A percentile compares a stretch with the other conserved stretches of the same genome.
phyloP scores from a whole-genome alignment of 2,329 filamentous ascomycete species.

The Xylaria sp. region DNA sequence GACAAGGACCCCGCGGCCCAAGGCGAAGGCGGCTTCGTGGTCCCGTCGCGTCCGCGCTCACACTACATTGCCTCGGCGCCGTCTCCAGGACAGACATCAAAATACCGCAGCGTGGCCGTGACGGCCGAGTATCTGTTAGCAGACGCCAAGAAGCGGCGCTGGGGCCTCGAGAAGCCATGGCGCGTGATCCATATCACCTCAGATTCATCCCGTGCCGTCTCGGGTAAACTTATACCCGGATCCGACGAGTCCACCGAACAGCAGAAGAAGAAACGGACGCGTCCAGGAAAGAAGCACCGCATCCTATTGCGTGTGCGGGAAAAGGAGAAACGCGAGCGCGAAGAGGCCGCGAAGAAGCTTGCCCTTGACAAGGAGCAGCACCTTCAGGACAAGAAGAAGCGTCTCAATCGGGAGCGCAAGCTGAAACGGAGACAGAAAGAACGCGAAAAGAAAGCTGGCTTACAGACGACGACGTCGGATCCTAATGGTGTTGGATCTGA shows the following conservation, averaged over 20 bases:
- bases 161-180: constrained; percentile 72
- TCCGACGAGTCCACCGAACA: constrained; percentile 1
- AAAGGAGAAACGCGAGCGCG: constrained; percentile 56
- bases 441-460: constrained; percentile 62
- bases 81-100: constrained; percentile 51
- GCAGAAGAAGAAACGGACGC: constrained; percentile 48
- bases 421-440: constrained; percentile 68
- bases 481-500: constrained; percentile 35
- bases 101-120: constrained; percentile 61
- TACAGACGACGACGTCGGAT: constrained; percentile 44
- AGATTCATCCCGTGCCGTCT: constrained; percentile 43
- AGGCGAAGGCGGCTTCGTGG: constrained; percentile 54
- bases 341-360: constrained; percentile 54
- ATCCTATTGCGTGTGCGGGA: constrained; percentile 61
- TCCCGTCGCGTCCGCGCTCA: constrained; percentile 55
- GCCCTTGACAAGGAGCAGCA: constrained; percentile 64
- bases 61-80: constrained; percentile 61
- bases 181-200: constrained; percentile 60
- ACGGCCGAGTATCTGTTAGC: constrained; percentile 62
- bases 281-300: constrained; percentile 68
- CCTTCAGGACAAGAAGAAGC: constrained; percentile 70
- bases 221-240: neutral
- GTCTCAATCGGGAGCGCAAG: constrained; percentile 70
- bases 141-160: constrained; percentile 58
- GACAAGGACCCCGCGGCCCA: constrained; percentile 54